phyloP scores from a whole-genome alignment of 2,329 filamentous ascomycete genomes.

The Nemania abortiva region DNA sequence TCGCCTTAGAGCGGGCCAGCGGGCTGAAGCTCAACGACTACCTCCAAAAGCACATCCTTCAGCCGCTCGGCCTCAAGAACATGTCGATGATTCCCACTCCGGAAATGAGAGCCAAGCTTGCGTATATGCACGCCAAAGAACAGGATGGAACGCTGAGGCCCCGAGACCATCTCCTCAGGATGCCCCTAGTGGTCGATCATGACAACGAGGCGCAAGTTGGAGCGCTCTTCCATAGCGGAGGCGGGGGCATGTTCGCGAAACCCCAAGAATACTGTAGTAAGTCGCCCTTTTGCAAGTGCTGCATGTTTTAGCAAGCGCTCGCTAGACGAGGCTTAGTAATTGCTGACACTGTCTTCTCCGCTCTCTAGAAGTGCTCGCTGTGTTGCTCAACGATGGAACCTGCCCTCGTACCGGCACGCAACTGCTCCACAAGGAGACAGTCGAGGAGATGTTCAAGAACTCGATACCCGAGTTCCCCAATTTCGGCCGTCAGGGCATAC shows the following conservation, averaged over 20 bases:
- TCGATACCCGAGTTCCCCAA: constrained; percentile 68
- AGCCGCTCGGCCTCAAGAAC: constrained; percentile 61
- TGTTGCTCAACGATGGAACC: constrained; percentile 73
- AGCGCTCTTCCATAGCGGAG: constrained; percentile 67
- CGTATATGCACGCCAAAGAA: constrained; percentile 67
- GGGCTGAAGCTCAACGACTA: constrained; percentile 62
- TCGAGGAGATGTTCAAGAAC: constrained; percentile 74
- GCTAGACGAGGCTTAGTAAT: background rate
- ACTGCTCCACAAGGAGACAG: constrained; percentile 68
- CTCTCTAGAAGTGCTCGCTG: constrained; percentile 66
- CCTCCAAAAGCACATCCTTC: constrained; percentile 60
- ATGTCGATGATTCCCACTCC: constrained; percentile 68
- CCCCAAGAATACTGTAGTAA: constrained; percentile 71
- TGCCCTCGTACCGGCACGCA: constrained; percentile 66
- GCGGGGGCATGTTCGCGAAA: constrained; percentile 70
- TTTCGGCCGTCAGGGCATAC: constrained; percentile 60
- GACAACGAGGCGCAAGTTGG: constrained; percentile 58
- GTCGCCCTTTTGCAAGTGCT: constrained; percentile 39
- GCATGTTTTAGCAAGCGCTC: background rate
- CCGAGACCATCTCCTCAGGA: constrained; percentile 64
- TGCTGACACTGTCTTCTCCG: background rate
- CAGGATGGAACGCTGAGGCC: constrained; percentile 56
- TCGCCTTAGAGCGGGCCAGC: constrained; percentile 60
- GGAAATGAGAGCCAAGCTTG: constrained; percentile 66
- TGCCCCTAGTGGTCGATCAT: constrained; percentile 55